phyloP scores from a whole-genome alignment of 1,284 basidiomycete species.

The Cryptococcus hybrid region DNA sequence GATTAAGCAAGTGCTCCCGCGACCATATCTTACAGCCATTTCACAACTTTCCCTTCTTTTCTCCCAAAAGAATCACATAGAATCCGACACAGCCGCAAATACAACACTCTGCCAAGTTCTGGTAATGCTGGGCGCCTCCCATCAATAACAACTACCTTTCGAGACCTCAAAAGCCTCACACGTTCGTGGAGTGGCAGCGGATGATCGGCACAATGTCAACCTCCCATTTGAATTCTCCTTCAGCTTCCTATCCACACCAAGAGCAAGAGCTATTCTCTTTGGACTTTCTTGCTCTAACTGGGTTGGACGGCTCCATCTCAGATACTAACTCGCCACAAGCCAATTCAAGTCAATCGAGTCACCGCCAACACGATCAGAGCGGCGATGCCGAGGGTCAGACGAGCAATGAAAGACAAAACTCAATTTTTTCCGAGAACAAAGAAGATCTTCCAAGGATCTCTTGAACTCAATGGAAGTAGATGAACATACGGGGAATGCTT shows the following conservation, averaged over 20 bases:
- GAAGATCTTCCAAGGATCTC: neutral
- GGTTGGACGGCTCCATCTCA: slow-evolving; percentile 9
- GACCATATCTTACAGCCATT: no score
- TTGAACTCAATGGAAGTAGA: slow-evolving; percentile 11
- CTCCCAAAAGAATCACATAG: no score
- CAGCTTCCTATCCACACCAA: neutral
- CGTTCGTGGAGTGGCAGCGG: no score
- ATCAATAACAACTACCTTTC: no score
- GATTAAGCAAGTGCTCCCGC: no score
- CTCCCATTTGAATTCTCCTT: neutral
- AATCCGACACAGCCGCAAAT: no score
- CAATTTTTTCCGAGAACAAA: neutral
- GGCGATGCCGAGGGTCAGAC: neutral
- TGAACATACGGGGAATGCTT: neutral
- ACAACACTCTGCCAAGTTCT: no score
- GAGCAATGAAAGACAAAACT: neutral
- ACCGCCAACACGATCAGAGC: neutral
- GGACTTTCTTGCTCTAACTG: slow-evolving; percentile 12
- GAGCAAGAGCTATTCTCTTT: slow-evolving; percentile 11
- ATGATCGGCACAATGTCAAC: neutral
- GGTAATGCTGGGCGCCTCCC: no score
- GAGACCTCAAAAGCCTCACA: no score
- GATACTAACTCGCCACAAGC: slow-evolving; percentile 3
- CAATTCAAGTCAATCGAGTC: neutral
- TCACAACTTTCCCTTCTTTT: no score